Evolutionary conservation across 116 monocot genomes (phyloP).

Genomic region (Posidonia oceanica): DNA sequence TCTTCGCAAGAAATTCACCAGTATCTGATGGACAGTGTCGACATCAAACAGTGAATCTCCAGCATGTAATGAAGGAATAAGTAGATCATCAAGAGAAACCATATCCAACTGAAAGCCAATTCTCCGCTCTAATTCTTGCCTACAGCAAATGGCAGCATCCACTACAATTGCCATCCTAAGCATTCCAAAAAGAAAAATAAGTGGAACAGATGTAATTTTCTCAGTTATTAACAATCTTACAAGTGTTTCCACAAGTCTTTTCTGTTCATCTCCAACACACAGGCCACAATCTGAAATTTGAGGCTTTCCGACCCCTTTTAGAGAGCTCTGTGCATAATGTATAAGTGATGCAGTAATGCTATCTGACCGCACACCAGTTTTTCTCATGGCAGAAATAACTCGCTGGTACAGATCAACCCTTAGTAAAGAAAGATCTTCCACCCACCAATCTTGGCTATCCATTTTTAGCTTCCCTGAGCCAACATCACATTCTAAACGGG

Average conservation of each 20-base stretch:
- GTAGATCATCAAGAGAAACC: conserved; percentile 82
- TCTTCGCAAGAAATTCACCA: conserved; percentile 73
- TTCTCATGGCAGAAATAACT: conserved; percentile 67
- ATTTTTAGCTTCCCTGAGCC: conserved; percentile 33
- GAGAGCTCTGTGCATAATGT: conserved; percentile 63
- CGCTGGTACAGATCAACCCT: conserved; percentile 54
- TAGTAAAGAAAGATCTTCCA: conserved; percentile 60
- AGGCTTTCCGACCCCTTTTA: conserved; percentile 42
- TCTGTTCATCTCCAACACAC: conserved; percentile 42
- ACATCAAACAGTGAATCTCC: conserved; percentile 75
- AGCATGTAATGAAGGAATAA: conserved; percentile 56
- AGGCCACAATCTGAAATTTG: conserved; percentile 34
- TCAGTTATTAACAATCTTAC: conserved; percentile 55
- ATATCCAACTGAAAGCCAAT: conserved; percentile 71
- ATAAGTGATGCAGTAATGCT: conserved; percentile 55
- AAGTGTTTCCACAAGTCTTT: conserved; percentile 47
- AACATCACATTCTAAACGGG: conserved; percentile 46
- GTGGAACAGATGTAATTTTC: conserved; percentile 48
- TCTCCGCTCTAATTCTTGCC: conserved; percentile 65
- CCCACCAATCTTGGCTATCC: conserved; percentile 72
- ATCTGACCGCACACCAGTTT: conserved; percentile 69
- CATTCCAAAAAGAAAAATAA: conserved; percentile 77
- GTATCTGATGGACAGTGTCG: conserved; percentile 54
- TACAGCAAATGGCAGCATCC: conserved; percentile 38
- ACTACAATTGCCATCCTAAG: conserved; percentile 74